Base-by-base conservation (phyloP, 441 rosid genomes). In the Cnidoscolus chayamansa region DNA sequence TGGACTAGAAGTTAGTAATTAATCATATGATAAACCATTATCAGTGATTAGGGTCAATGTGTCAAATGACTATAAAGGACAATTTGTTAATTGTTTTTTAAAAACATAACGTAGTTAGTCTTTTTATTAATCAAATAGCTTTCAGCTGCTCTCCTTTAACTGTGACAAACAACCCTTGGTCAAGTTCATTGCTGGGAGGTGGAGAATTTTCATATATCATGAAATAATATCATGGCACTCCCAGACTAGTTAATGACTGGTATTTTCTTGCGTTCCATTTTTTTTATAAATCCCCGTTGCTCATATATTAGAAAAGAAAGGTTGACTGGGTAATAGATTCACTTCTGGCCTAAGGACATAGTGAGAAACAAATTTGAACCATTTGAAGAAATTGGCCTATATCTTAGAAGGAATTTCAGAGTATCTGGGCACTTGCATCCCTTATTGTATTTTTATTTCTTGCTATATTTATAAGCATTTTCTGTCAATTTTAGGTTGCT, bases 401-500 rank as follows among this genome's bases (percentile, higher is more conserved):
- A 20, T 15, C 9, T 59, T 25, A 7, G 10, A 0, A 1, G n/a
- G 25, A 32, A 31, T 17, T 49, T 50, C 25, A 2, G 6, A 67
- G 10, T 25, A 32, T 51, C 35, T 1, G 3, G 32, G 8, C 47
- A 3, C 32, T 50, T 71, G 66, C 16, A 31, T 5, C 35, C 4
- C 20, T 1, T 19, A 48, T 48, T 12, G 60, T 40, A 45, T 16
- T 10, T 71, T 67, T 13, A 16, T 35, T 37, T 61, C 32, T 35
- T 37, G 35, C 35, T 37, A 43, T 69, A 67, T 48, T 77, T 63
- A 68, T 50, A 50, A 40, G 63, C 20, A 61, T 8, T 32, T 71
- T 54, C n/a, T 65, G 45, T 74, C 30, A 53, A 30, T 71, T 62
- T 63, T 68, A 87, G 88, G 80, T 74, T 60, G 57, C 69, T 68